Evolutionary conservation across 202 grass and related monocot species (phyloP), one percentile per base, ranked within the genome.

Genomic region (Hordeum pubiflorum): DNA sequence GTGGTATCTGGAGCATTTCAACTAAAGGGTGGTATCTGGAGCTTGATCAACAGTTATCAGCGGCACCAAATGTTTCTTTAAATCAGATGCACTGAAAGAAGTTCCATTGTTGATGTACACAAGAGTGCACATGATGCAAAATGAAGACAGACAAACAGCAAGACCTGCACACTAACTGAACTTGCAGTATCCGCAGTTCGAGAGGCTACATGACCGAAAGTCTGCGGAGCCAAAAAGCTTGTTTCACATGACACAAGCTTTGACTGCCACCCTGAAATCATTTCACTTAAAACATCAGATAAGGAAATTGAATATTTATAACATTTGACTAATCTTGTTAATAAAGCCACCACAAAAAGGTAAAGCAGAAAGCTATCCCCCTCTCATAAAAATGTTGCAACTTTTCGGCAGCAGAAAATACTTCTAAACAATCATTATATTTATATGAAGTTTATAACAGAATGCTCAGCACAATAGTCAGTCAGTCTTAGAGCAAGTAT

Each of bases 31-130:
- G 23, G 92, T 94, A 88, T 96, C 93, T 87, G 88, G 90, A 85
- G 77, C 90, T 88, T 90, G 83, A 83, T 89, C 82, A 26, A 56
- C 65, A 87, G 87, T 90, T 87, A 97, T 93, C 91, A 93, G 93
- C 84, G 87, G 86, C 86, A 88, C 87, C 82, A 84, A 89, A 91
- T 93, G 93, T 93, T 80, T 71, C 91, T 97, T 97, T 97, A 32
- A 32, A 32, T 32, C 31, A 93, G 88, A 93, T 89, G 91, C 91
- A 97, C 93, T 89, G 91, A 93, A 93, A 91, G 86, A 93, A 93
- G 79, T 82, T 91, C 84, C 89, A 93, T 88, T 78, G 82, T 87
- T 91, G 60, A 91, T 81, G 82, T 71, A 93, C 88, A 87, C 79
- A 54, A 2, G 14, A 63, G 65, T 54, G 60, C 63, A 78, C 37